Evolutionary conservation across 2,329 filamentous ascomycete species (phyloP).

Genomic region (Colletotrichum somersetense): DNA sequence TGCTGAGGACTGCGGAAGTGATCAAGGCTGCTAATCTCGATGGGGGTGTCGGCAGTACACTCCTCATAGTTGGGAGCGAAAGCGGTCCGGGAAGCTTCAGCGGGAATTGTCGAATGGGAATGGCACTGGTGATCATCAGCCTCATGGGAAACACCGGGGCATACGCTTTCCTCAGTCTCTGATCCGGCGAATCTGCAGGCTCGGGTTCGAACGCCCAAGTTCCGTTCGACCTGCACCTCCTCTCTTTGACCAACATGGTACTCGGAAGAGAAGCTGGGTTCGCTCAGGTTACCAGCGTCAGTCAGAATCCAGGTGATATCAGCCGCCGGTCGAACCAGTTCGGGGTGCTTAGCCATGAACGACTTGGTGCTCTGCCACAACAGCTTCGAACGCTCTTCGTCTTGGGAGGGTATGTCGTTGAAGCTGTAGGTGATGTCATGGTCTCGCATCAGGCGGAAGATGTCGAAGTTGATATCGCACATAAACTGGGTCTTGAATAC

Average conservation of each 20-base stretch:
- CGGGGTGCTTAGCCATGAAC: slow-evolving; percentile 60
- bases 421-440: slow-evolving; percentile 84
- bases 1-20: slow-evolving; percentile 65
- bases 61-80: slow-evolving; percentile 60
- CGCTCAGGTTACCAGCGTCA: slow-evolving; percentile 15
- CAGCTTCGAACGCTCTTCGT: slow-evolving; percentile 56
- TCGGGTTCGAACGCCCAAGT: not conserved
- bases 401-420: slow-evolving; percentile 63
- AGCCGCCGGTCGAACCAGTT: slow-evolving; percentile 61
- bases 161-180: slow-evolving; percentile 42
- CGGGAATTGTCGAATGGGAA: slow-evolving; percentile 43
- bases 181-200: slow-evolving; percentile 11
- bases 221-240: not conserved
- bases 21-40: slow-evolving; percentile 65
- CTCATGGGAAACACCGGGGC: slow-evolving; percentile 36
- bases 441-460: slow-evolving; percentile 88
- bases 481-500: slow-evolving; percentile 64
- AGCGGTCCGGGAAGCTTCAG: slow-evolving; percentile 50
- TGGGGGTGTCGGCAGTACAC: slow-evolving; percentile 65
- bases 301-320: slow-evolving; percentile 63
- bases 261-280: slow-evolving; percentile 24
- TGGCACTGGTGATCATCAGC: slow-evolving; percentile 27
- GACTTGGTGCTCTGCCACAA: slow-evolving; percentile 60
- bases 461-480: slow-evolving; percentile 81
- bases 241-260: slow-evolving; percentile 22